Percentiles rank a stretch among this genome's conserved stretches.
Evolutionary conservation across 768 basidiomycete species (phyloP).

Genomic region (Calocera viscosa): DNA sequence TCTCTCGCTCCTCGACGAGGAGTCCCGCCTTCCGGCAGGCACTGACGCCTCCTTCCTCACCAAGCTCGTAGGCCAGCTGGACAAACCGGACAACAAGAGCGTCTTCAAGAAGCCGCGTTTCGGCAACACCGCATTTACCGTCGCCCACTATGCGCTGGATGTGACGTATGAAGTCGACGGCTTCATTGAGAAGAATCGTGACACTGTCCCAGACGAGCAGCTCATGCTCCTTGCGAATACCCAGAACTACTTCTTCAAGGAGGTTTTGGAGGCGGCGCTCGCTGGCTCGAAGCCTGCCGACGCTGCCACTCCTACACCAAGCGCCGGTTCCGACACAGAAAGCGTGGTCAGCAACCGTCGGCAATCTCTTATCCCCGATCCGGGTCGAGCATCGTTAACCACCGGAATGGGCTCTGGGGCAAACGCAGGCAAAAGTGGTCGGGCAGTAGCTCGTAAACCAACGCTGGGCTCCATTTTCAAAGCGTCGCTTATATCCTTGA

Average conservation of each 20-base stretch:
- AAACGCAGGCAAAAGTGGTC: conserved; percentile 41
- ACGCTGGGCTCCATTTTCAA: conserved; percentile 99
- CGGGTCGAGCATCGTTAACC: conserved; percentile 47
- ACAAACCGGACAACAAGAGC: conserved; percentile 69
- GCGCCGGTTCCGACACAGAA: conserved; percentile 63
- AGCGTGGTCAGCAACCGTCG: conserved; percentile 60
- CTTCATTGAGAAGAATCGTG: conserved; percentile 96
- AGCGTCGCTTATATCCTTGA: conserved; percentile 77
- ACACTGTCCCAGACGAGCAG: conserved; percentile 97
- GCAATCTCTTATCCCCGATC: conserved; percentile 76
- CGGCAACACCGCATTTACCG: conserved; percentile 91
- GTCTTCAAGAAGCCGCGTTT: conserved; percentile 99
- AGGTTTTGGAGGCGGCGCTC: conserved; percentile 84
- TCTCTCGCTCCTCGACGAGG: conserved; percentile 87
- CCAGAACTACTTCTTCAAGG: conserved; percentile 85
- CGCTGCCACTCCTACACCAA: conserved; percentile 57
- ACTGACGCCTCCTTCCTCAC: conserved; percentile 86
- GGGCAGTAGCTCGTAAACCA: conserved; percentile 69
- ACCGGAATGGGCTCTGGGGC: conserved; percentile 28
- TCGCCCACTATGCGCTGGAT: conserved; percentile 94
- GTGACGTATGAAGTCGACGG: conserved; percentile 98
- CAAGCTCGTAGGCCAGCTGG: conserved; percentile 76
- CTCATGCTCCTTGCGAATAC: conserved; percentile 76
- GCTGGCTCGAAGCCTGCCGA: conserved; percentile 57
- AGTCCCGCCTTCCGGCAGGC: conserved; percentile 89